Percentiles rank a stretch among this genome's conserved stretches.
Conservation (phyloP, 73 alveolate species). For the Paramecium primaurelia region DNA sequence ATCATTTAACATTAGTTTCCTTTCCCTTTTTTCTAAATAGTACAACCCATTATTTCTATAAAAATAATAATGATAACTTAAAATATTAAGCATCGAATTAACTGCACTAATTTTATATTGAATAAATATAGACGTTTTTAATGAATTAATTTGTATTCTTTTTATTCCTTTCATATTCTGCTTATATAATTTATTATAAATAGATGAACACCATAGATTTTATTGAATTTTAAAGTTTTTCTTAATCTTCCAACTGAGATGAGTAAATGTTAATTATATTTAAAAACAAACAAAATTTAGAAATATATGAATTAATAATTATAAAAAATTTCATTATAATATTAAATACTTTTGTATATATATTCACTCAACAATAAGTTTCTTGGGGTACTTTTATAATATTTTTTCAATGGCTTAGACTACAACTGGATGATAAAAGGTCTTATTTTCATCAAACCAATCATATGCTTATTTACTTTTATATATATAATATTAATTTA, state of each 20-base stretch:
- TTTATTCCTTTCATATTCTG: neutral
- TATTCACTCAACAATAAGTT: neutral
- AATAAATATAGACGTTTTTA: neutral
- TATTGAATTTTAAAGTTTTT: no score
- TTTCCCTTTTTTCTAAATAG: neutral
- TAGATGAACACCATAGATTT: neutral
- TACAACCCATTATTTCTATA: neutral
- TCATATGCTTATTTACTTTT: neutral
- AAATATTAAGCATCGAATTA: neutral
- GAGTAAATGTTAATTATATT: no score
- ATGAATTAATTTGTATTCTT: neutral
- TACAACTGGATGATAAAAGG: neutral
- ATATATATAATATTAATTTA: neutral
- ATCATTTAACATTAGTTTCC: neutral
- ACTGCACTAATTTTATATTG: neutral
- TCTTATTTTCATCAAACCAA: neutral
- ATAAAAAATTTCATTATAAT: neutral
- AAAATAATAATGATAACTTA: neutral
- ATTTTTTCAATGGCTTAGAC: neutral
- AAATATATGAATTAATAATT: neutral
- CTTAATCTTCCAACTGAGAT: neutral
- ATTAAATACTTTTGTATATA: neutral
- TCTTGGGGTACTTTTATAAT: neutral
- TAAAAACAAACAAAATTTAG: no score
- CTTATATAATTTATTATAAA: neutral